Conservation (phyloP, 225 moss, liverwort and hornwort genomes). For the Lunularia cruciata region DNA sequence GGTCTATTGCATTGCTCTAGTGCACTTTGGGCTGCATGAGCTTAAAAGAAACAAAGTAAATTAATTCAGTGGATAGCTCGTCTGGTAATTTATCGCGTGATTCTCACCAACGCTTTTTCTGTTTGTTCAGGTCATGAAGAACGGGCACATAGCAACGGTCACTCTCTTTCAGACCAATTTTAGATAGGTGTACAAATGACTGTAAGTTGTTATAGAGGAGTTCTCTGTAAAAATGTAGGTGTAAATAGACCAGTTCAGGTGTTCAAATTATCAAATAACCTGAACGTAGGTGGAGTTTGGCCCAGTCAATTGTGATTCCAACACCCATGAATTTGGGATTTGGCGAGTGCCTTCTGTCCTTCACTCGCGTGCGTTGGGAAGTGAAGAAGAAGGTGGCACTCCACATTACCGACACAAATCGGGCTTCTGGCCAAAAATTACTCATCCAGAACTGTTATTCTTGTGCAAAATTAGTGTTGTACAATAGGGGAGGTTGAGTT, state of each 20-base stretch:
- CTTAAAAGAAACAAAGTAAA: no score
- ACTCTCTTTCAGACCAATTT: conserved; percentile 86
- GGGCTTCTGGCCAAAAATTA: neutral
- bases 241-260: conserved; percentile 21
- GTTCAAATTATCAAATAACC: conserved; percentile 12
- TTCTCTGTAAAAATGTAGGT: conserved; percentile 14
- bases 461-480: conserved; percentile 9
- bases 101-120: neutral
- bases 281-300: conserved; percentile 18
- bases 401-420: neutral
- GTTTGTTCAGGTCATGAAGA: conserved; percentile 81
- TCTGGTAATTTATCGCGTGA: neutral
- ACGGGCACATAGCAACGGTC: conserved; percentile 93
- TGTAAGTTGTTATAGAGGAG: conserved; percentile 2
- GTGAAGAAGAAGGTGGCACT: conserved; percentile 4
- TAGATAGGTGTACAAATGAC: conserved; percentile 18
- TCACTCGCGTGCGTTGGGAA: no score
- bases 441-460: conserved; percentile 14
- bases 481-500: conserved; percentile 8
- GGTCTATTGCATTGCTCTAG: no score
- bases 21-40: no score
- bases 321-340: neutral
- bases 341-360: conserved; percentile 2
- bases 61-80: neutral
- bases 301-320: conserved; percentile 2